A percentile compares a stretch with the other conserved stretches of the same genome.
Evolutionary conservation across 2,329 filamentous ascomycete genomes (phyloP).

Genomic region (Plectosphaerella sp.): DNA sequence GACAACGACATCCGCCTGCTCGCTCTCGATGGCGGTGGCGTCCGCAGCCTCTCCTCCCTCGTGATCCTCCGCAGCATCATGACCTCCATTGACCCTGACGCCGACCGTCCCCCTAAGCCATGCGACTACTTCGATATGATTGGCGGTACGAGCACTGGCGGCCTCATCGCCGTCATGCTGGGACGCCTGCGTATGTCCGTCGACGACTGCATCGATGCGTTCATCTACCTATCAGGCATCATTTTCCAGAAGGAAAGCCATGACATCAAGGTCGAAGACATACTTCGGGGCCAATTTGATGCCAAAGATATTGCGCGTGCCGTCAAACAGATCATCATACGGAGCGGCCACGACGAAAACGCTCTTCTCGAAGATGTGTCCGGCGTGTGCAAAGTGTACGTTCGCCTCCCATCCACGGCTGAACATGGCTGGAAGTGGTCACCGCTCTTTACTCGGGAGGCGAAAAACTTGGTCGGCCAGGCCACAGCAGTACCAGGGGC

Average conservation of each 20-base stretch:
- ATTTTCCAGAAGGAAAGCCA: background rate
- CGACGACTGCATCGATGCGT: background rate
- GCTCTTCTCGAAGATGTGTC: background rate
- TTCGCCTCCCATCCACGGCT: no score
- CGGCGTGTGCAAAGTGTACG: background rate
- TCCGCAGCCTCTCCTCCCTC: constrained; percentile 22
- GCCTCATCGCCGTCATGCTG: constrained; percentile 37
- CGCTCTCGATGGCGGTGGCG: constrained; percentile 19
- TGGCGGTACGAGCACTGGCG: constrained; percentile 22
- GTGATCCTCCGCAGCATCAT: constrained; percentile 20
- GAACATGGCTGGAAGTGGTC: no score
- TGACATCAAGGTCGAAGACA: background rate
- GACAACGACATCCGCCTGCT: background rate
- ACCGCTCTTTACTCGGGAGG: no score
- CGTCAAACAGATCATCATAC: background rate
- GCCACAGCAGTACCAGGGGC: no score
- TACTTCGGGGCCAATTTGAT: background rate
- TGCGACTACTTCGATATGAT: constrained; percentile 24
- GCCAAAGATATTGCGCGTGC: background rate
- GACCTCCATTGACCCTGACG: constrained; percentile 8
- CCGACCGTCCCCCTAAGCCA: constrained; percentile 9
- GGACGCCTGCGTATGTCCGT: constrained; percentile 17
- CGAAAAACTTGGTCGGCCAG: no score
- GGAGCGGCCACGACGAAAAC: background rate
- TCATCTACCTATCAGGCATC: background rate